A percentile compares a stretch with the other conserved stretches of the same genome.
Conservation (phyloP, 805 yeast species). For the Pichia sporocuriosa region DNA sequence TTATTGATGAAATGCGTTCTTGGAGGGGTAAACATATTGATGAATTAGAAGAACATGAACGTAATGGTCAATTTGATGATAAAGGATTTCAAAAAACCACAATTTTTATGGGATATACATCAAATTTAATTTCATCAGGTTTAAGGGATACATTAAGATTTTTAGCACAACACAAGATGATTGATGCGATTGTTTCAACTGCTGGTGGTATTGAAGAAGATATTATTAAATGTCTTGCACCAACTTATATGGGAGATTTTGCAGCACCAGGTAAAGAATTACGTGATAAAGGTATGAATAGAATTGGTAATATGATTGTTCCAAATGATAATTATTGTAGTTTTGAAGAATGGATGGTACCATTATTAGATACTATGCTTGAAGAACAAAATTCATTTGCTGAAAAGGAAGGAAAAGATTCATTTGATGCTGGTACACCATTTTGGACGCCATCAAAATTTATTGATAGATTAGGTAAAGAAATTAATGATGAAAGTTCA, state of each 20-base stretch:
- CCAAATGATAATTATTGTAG: conserved; percentile 97
- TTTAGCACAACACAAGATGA: conserved; percentile 89
- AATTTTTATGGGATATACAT: conserved; percentile 92
- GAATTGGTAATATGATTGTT: conserved; percentile 93
- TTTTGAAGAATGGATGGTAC: conserved; percentile 98
- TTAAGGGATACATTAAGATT: conserved; percentile 83
- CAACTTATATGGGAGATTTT: conserved; percentile 92
- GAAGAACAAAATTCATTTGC: conserved; percentile 79
- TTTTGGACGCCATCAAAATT: conserved; percentile 93
- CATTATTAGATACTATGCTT: conserved; percentile 77
- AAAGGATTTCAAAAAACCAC: conserved; percentile 79
- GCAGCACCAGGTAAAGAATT: conserved; percentile 70
- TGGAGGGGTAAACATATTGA: conserved; percentile 85
- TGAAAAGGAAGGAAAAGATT: conserved; percentile 43
- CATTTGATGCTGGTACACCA: conserved; percentile 59
- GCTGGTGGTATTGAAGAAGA: conserved; percentile 99
- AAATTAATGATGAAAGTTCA: conserved; percentile 87
- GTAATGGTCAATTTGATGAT: conserved; percentile 71
- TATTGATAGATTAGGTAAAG: conserved; percentile 90
- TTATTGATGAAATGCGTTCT: conserved; percentile 82
- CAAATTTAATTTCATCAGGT: conserved; percentile 92
- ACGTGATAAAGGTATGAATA: conserved; percentile 93
- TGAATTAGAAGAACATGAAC: conserved; percentile 60
- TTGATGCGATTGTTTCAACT: conserved; percentile 90
- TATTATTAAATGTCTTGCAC: conserved; percentile 91